Conservation (phyloP, 768 basidiomycete species). For the Tephrocybe sp. region DNA sequence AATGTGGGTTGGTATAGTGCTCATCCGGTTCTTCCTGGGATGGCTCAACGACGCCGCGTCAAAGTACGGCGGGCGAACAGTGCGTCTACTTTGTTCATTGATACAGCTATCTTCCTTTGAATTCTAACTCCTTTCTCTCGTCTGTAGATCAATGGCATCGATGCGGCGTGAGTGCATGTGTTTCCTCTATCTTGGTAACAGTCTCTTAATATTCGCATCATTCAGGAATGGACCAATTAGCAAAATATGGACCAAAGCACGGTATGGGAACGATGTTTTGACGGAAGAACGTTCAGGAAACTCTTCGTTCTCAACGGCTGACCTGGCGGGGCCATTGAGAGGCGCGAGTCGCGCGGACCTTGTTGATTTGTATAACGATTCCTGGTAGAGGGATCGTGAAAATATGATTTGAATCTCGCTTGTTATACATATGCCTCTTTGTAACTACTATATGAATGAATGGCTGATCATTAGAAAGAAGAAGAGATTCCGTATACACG, state of each 20-base stretch:
- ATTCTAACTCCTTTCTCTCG: background rate
- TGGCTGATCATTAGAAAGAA: too few relatives aligned
- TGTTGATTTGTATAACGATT: constrained; percentile 3
- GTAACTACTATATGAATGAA: too few relatives aligned
- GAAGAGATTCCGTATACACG: too few relatives aligned
- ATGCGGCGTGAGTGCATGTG: constrained; percentile 1
- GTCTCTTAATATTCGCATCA: background rate
- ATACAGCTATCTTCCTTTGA: background rate
- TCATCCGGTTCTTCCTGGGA: constrained; percentile 33
- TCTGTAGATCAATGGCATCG: constrained; percentile 1
- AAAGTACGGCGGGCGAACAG: constrained; percentile 37
- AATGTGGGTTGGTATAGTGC: background rate
- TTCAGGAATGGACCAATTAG: constrained; percentile 1
- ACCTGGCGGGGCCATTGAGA: background rate
- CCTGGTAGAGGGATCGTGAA: constrained; percentile 5
- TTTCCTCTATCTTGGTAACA: background rate
- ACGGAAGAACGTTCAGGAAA: background rate
- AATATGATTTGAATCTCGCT: too few relatives aligned
- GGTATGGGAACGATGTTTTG: constrained; percentile 6
- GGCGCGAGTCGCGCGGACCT: background rate
- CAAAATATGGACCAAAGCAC: constrained; percentile 1
- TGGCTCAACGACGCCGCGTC: constrained; percentile 41
- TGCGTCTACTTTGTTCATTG: constrained; percentile 10
- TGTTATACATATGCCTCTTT: too few relatives aligned
- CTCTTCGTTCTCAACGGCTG: background rate